A percentile compares a stretch with the other conserved stretches of the same genome.
phyloP scores from a whole-genome alignment of 2,329 filamentous ascomycete genomes.

The Tolypocladium paradoxum region DNA sequence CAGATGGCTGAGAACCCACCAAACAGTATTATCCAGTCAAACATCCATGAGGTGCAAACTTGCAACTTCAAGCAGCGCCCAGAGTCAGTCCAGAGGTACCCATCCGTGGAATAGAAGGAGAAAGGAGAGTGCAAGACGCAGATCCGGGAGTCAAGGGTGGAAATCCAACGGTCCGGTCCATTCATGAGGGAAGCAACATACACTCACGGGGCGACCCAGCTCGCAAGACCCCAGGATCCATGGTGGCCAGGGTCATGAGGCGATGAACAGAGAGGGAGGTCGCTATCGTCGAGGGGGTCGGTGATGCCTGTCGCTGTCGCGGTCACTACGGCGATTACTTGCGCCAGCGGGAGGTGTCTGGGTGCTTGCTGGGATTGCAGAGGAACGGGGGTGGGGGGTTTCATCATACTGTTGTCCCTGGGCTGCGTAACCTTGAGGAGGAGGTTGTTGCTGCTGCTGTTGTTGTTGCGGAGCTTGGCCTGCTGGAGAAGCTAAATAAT shows the following conservation, averaged over 20 bases:
- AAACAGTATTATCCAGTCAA: constrained; percentile 15
- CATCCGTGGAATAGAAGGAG: constrained; percentile 12
- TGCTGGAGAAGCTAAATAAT: constrained; percentile 43
- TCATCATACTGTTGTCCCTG: constrained; percentile 43
- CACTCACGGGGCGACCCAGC: constrained; percentile 11
- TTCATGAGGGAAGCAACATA: constrained; percentile 20
- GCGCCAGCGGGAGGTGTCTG: constrained; percentile 26
- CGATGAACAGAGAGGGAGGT: constrained; percentile 3
- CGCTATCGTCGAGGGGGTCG: constrained; percentile 26
- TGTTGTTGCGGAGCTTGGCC: constrained; percentile 24
- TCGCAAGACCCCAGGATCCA: not conserved
- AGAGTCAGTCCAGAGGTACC: constrained; percentile 11
- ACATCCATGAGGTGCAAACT: constrained; percentile 16
- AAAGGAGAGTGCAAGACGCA: constrained; percentile 14
- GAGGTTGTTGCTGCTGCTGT: constrained; percentile 8
- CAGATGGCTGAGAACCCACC: constrained; percentile 9
- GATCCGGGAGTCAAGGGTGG: constrained; percentile 15
- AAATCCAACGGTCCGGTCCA: constrained; percentile 15
- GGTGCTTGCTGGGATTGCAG: constrained; percentile 26
- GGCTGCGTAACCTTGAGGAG: constrained; percentile 24
- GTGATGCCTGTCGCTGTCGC: constrained; percentile 31
- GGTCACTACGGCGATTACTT: constrained; percentile 29
- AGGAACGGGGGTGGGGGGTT: constrained; percentile 27
- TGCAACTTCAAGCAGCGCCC: constrained; percentile 15
- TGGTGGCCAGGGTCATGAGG: constrained; percentile 10